phyloP scores from a whole-genome alignment of 495 filamentous ascomycete genomes.

The Pseudevernia furfuracea region DNA sequence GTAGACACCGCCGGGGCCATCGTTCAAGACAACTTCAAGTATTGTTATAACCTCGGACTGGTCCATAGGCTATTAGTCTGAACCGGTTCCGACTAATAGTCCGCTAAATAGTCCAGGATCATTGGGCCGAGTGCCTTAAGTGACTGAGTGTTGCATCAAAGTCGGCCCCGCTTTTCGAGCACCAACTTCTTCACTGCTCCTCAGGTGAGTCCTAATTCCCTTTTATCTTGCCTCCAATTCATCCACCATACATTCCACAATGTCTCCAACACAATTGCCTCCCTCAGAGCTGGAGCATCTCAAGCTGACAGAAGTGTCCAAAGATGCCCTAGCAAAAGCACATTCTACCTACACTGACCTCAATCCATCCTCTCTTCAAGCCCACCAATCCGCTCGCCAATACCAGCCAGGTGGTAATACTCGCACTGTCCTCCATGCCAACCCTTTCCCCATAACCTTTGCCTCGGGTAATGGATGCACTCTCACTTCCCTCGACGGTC shows the following conservation, averaged over 20 bases:
- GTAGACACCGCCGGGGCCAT: too few relatives aligned
- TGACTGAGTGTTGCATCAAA: too few relatives aligned
- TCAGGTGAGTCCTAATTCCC: neutral
- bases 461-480: constrained; percentile 33
- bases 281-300: neutral
- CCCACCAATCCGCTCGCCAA: constrained; percentile 27
- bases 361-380: constrained; percentile 10
- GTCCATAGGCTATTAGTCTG: too few relatives aligned
- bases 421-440: constrained; percentile 47
- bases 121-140: too few relatives aligned
- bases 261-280: neutral
- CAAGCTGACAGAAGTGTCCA: neutral
- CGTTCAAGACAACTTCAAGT: too few relatives aligned
- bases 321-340: constrained; percentile 8
- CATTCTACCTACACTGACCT: neutral
- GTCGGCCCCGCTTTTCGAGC: too few relatives aligned
- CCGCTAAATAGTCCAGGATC: too few relatives aligned
- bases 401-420: constrained; percentile 56
- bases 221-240: neutral
- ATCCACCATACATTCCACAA: neutral
- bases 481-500: constrained; percentile 37
- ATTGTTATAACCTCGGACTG: too few relatives aligned
- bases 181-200: too few relatives aligned
- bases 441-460: constrained; percentile 49
- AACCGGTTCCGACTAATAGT: too few relatives aligned